A percentile compares a stretch with the other conserved stretches of the same genome.
Evolutionary conservation across 768 basidiomycete species (phyloP).

Genomic region (Serendipita sp.): DNA sequence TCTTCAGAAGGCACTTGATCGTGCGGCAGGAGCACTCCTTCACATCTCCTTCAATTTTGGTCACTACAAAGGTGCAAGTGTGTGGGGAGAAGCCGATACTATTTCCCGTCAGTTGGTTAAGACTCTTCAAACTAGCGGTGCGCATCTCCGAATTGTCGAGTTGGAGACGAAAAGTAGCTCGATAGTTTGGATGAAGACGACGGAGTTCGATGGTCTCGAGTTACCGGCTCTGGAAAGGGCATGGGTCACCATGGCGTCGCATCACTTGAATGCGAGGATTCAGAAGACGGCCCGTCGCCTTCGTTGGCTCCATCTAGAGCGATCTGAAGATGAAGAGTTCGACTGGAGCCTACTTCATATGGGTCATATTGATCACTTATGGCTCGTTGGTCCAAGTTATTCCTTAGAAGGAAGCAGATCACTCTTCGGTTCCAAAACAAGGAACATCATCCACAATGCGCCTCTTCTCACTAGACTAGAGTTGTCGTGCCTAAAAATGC

Average conservation of each 20-base stretch:
- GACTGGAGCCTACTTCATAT: not conserved
- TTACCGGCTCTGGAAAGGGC: not conserved
- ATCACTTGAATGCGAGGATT: not conserved
- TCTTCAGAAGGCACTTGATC: not conserved
- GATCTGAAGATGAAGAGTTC: not conserved
- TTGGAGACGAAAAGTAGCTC: not conserved
- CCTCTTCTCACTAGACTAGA: not conserved
- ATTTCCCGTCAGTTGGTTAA: not conserved
- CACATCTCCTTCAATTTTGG: not conserved
- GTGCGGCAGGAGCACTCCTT: not conserved
- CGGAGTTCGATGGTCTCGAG: not conserved
- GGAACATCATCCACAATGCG: not conserved
- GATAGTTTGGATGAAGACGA: not conserved
- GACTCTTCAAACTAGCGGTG: not conserved
- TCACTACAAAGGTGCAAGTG: not conserved
- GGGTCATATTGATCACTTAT: too few species aligned
- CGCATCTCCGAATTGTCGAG: not conserved
- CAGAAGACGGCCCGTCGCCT: not conserved
- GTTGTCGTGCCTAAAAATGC: not conserved
- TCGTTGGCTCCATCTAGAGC: not conserved
- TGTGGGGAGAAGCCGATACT: not conserved
- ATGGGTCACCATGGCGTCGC: not conserved
- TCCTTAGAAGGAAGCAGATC: too few species aligned
- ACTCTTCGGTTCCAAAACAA: not conserved
- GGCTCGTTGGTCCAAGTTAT: too few species aligned